A percentile compares a stretch with the other conserved stretches of the same genome.
Conservation (phyloP, 169 alveolate genomes). For the Besnoitia besnoiti region DNA sequence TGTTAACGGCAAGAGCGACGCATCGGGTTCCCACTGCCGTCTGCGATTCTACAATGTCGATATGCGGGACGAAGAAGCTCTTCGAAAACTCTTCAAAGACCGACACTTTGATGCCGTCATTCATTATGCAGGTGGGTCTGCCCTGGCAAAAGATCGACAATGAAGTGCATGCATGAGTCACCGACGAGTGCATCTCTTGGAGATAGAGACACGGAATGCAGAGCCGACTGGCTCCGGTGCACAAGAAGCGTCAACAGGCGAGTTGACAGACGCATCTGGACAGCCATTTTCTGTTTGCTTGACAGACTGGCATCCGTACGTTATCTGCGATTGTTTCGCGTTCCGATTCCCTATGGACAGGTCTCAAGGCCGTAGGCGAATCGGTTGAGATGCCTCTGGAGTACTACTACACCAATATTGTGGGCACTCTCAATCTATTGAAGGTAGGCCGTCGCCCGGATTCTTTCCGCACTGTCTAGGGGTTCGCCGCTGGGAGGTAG, state of each 20-base stretch:
- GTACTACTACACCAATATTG: constrained; percentile 91
- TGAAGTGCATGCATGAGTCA: too few species aligned
- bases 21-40: background rate
- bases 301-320: too few species aligned
- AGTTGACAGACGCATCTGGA: too few species aligned
- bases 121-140: constrained; percentile 76
- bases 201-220: too few species aligned
- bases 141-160: background rate
- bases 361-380: constrained; percentile 92
- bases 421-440: constrained; percentile 86
- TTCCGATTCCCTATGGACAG: constrained; percentile 79
- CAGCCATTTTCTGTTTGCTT: too few species aligned
- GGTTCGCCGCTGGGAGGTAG: too few species aligned
- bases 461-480: too few species aligned
- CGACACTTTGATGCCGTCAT: constrained; percentile 79
- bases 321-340: background rate
- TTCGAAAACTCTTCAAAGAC: constrained; percentile 76
- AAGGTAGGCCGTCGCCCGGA: too few species aligned
- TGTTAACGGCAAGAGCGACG: background rate
- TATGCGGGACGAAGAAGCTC: constrained; percentile 72
- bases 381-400: constrained; percentile 87
- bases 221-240: too few species aligned
- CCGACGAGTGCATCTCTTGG: too few species aligned
- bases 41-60: constrained; percentile 78
- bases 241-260: too few species aligned